Percentiles rank a stretch among this genome's conserved stretches.
Conservation (phyloP, 345 rosid species). For the Mercurialis annua region DNA sequence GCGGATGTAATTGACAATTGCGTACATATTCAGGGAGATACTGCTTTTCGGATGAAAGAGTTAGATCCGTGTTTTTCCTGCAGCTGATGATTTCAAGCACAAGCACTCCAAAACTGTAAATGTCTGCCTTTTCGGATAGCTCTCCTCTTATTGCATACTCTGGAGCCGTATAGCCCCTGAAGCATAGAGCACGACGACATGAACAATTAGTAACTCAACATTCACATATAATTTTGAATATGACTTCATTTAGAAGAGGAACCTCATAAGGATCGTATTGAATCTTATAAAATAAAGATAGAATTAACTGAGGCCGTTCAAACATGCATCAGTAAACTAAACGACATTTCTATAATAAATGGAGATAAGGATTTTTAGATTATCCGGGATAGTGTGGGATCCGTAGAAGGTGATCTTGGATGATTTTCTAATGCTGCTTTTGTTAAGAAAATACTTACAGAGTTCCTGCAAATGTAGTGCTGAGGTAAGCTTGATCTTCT, state of each 20-base stretch:
- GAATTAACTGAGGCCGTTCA: no score
- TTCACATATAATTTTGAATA: no score
- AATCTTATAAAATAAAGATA: no score
- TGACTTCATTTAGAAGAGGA: no score
- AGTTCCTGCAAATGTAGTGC: conserved; percentile 67
- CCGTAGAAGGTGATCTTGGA: no score
- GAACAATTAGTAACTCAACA: not conserved
- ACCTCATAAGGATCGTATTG: no score
- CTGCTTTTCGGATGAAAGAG: conserved; percentile 55
- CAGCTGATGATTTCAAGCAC: conserved; percentile 60
- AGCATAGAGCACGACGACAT: not conserved
- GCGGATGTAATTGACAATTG: not conserved
- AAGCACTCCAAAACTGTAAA: conserved; percentile 67
- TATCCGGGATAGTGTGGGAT: no score
- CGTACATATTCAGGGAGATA: conserved; percentile 73
- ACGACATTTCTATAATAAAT: no score
- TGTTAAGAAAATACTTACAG: conserved; percentile 36
- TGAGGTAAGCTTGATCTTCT: conserved; percentile 63
- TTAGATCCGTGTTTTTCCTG: conserved; percentile 58
- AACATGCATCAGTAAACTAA: no score
- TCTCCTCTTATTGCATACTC: conserved; percentile 69
- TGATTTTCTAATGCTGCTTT: not conserved
- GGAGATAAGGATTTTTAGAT: no score
- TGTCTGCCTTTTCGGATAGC: conserved; percentile 67
- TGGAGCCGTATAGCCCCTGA: conserved; percentile 69